A percentile compares a stretch with the other conserved stretches of the same genome.
phyloP scores from a whole-genome alignment of 2,329 filamentous ascomycete species.

The Drechmeria coniospora region DNA sequence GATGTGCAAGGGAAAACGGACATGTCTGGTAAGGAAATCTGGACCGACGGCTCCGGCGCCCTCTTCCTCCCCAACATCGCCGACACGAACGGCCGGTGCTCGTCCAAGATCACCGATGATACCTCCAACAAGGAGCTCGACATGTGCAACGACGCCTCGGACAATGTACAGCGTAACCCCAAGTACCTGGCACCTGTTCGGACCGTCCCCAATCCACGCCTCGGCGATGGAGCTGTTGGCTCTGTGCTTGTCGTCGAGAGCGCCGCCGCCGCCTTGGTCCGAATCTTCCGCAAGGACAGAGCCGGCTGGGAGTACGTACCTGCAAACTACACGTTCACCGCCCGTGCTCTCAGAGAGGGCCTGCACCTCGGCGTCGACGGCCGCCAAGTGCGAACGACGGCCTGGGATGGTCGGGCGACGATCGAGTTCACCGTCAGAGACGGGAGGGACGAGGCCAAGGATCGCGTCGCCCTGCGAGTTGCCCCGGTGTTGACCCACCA shows the following conservation, averaged over 20 bases:
- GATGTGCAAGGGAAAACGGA: constrained; percentile 14
- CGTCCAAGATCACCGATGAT: constrained; percentile 4
- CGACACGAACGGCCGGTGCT: constrained; percentile 16
- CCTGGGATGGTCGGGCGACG: constrained; percentile 14
- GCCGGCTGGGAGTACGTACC: constrained; percentile 13
- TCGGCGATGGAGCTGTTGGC: constrained; percentile 7
- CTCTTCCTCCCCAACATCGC: constrained; percentile 22
- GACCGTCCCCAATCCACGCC: constrained; percentile 11
- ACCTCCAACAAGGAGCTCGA: constrained; percentile 12
- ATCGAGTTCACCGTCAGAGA: constrained; percentile 15
- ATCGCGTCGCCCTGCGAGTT: constrained; percentile 17
- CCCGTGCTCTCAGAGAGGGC: constrained; percentile 12
- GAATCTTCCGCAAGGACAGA: constrained; percentile 12
- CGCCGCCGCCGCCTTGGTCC: constrained; percentile 8
- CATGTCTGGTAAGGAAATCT: constrained; percentile 8
- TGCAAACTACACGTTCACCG: constrained; percentile 13
- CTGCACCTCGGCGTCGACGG: constrained; percentile 21
- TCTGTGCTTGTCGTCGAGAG: constrained; percentile 5
- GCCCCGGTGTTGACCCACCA: constrained; percentile 23
- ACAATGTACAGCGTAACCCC: constrained; percentile 15
- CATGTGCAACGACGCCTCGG: constrained; percentile 20
- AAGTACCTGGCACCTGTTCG: constrained; percentile 16
- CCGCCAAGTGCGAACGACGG: constrained; percentile 11
- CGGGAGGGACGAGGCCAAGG: constrained; percentile 5
- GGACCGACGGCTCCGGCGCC: constrained; percentile 13